phyloP scores from a whole-genome alignment of 169 alveolate species.

The Theileria parva region DNA sequence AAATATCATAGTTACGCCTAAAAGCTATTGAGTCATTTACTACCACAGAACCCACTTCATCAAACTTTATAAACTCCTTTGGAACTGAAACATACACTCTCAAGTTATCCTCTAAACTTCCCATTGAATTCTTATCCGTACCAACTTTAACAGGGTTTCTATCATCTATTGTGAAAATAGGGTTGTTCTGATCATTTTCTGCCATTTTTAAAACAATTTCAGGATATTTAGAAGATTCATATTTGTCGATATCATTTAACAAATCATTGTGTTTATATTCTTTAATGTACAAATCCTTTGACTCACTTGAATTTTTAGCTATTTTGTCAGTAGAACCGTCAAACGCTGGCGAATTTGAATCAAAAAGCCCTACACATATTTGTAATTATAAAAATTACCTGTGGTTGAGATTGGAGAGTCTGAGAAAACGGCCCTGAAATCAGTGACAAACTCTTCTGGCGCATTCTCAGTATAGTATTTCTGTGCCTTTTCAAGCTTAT shows the following conservation, averaged over 20 bases:
- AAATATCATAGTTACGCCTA: constrained; percentile 29
- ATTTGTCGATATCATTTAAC: constrained; percentile 57
- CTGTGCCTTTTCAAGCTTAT: constrained; percentile 7
- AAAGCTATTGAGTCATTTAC: constrained; percentile 28
- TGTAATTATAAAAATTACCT: background rate
- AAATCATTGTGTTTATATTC: constrained; percentile 61
- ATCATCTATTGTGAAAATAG: constrained; percentile 38
- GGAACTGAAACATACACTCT: constrained; percentile 52
- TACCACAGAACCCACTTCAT: constrained; percentile 12
- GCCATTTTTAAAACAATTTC: background rate
- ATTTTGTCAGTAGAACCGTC: constrained; percentile 18
- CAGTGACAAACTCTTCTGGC: constrained; percentile 8
- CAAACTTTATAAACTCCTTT: constrained; percentile 29
- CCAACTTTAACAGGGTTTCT: background rate
- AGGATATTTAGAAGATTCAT: constrained; percentile 53
- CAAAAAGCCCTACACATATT: background rate
- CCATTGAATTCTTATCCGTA: background rate
- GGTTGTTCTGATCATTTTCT: constrained; percentile 21
- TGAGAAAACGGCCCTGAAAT: constrained; percentile 20
- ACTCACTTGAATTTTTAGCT: background rate
- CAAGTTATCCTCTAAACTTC: constrained; percentile 11
- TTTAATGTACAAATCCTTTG: constrained; percentile 24
- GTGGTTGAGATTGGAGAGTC: constrained; percentile 5
- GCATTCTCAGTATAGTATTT: constrained; percentile 1
- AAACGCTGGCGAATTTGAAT: background rate